Evolutionary conservation across 495 filamentous ascomycete species (phyloP), one percentile per base, ranked within the genome.

Genomic region (Xylaria scruposa): DNA sequence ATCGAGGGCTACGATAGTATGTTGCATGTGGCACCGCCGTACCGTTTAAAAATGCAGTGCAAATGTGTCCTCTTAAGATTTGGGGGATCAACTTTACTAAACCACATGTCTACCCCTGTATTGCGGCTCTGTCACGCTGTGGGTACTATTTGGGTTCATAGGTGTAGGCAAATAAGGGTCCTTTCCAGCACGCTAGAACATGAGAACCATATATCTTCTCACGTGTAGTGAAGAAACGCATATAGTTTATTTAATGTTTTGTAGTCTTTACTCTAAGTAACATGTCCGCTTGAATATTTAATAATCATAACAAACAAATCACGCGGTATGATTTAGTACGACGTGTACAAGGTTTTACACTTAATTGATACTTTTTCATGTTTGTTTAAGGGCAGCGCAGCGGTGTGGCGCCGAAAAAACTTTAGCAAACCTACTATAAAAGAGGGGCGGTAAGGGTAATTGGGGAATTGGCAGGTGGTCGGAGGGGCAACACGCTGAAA

Each of bases 401-500:
- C 58, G 19, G 31, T 60, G 58, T 60, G 33, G 58, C 31, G 58
- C 58, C 33, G 31, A n/a, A 29, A 36, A 59, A 36, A 13, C 10
- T 21, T n/a, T 38, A 38, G 46, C 6, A n/a, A 49, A 21, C 17
- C 19, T 49, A 47, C 17, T 5, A 3, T 60, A n/a, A 60, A 60
- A 38, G 58, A 60, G 58, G 61, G 63, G 63, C 40, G 36, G 63
- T 36, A 36, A 36, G 54, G 29, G 54, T 15, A 33, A 60, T 60
- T 60, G 58, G 58, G 19, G 58, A 60, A 60, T 60, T 60, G 58
- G 58, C 58, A 59, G 31, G 29, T 21, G 62, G 75, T 79, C 67
- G 77, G 72, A 70, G 75, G 75, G 77, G 66, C 77, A 79, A 79
- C 77, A 8, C 17, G 12, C 13, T 26, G 3, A 51, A 60, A 71